Percentiles rank a stretch among this genome's conserved stretches.
Evolutionary conservation across 306 rosid species (phyloP).

Genomic region (Fragaria iinumae): DNA sequence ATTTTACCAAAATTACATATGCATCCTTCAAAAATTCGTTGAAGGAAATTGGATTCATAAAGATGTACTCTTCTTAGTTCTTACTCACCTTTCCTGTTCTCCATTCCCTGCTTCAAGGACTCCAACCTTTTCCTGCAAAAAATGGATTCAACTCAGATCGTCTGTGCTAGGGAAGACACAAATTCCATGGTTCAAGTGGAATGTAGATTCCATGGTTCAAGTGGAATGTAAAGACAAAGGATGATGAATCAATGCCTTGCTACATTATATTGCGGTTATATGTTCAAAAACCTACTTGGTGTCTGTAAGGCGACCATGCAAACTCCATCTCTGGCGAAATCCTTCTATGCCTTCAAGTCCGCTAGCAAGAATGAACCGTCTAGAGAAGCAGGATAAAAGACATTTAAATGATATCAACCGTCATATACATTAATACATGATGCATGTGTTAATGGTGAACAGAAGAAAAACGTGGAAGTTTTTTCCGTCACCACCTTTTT

Average conservation of each 20-base stretch:
- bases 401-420: neutral
- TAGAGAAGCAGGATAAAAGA: constrained; percentile 31
- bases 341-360: constrained; percentile 84
- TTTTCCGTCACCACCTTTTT: too few relatives aligned
- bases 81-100: constrained; percentile 37
- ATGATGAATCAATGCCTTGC: neutral
- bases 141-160: constrained; percentile 11
- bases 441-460: too few relatives aligned
- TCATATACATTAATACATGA: neutral
- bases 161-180: neutral
- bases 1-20: neutral
- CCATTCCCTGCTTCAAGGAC: constrained; percentile 72
- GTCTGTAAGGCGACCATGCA: constrained; percentile 84
- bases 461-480: too few relatives aligned
- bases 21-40: neutral
- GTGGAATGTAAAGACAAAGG: neutral
- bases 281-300: constrained; percentile 55
- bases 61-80: neutral
- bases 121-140: constrained; percentile 73
- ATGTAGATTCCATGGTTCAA: too few relatives aligned
- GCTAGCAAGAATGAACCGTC: constrained; percentile 94
- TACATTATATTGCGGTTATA: constrained; percentile 23
- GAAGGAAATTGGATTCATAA: neutral
- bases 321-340: constrained; percentile 92
- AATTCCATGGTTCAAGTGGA: neutral